Evolutionary conservation across 345 rosid genomes (phyloP).

Genomic region (Raphanus raphanistrum): DNA sequence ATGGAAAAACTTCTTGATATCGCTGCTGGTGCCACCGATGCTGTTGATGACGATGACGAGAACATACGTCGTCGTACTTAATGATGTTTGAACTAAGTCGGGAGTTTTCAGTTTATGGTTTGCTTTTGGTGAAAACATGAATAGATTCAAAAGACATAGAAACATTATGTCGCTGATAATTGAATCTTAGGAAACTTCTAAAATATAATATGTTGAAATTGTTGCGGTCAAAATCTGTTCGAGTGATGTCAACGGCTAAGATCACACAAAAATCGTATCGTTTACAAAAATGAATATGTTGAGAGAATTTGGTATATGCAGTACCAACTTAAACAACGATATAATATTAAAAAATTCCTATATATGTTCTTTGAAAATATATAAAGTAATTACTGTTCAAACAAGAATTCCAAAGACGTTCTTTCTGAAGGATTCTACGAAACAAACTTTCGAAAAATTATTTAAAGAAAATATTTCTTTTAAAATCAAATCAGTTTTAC

Average conservation of each 20-base stretch:
- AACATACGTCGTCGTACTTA: constrained; percentile 22
- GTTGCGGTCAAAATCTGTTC: background rate
- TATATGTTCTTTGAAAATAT: no score
- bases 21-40: constrained; percentile 33
- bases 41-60: constrained; percentile 29
- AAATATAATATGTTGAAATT: background rate
- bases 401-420: no score
- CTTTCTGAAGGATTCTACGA: no score
- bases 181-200: constrained; percentile 15
- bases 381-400: no score
- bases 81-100: constrained; percentile 23
- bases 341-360: no score
- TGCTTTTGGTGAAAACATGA: constrained; percentile 7
- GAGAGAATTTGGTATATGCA: no score
- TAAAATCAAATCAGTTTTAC: no score
- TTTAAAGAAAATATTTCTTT: no score
- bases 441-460: no score
- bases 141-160: constrained; percentile 12
- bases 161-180: background rate
- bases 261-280: no score
- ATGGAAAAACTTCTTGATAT: constrained; percentile 37
- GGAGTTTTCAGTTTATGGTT: constrained; percentile 1
- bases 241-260: background rate
- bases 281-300: no score
- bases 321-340: no score